A percentile compares a stretch with the other conserved stretches of the same genome.
Evolutionary conservation across 345 rosid genomes (phyloP).

Genomic region (Viola odorata): DNA sequence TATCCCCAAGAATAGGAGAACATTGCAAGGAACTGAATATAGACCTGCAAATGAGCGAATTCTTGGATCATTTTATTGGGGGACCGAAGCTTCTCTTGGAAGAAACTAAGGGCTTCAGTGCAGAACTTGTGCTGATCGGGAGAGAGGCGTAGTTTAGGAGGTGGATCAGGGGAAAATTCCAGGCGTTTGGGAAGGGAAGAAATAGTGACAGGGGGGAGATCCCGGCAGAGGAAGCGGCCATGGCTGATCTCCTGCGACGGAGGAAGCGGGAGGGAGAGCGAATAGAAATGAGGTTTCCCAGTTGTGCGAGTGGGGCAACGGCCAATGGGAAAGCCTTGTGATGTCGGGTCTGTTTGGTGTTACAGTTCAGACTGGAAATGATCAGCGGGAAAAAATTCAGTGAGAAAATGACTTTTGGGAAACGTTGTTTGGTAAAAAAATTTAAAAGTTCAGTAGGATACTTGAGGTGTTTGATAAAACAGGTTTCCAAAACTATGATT

Average conservation of each 20-base stretch:
- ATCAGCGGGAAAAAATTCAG: too few relatives aligned
- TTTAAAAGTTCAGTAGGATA: too few relatives aligned
- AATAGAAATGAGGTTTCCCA: conserved; percentile 52
- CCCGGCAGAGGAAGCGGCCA: conserved; percentile 40
- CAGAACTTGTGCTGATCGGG: conserved; percentile 58
- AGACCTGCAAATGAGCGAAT: conserved; percentile 59
- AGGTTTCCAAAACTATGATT: too few relatives aligned
- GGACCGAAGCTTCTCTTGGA: conserved; percentile 38
- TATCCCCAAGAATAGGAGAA: too few relatives aligned
- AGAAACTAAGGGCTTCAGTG: conserved; percentile 47
- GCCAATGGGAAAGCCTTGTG: neutral
- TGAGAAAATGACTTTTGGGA: too few relatives aligned
- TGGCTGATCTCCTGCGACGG: conserved; percentile 37
- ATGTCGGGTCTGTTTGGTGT: too few relatives aligned
- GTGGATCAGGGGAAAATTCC: conserved; percentile 45
- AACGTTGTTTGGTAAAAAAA: too few relatives aligned
- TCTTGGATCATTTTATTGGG: conserved; percentile 46
- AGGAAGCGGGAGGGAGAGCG: conserved; percentile 21
- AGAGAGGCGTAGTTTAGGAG: conserved; percentile 45
- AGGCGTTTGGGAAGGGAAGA: conserved; percentile 16
- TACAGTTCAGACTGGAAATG: too few relatives aligned
- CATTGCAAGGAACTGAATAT: neutral
- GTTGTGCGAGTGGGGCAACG: conserved; percentile 16
- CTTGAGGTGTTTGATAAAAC: too few relatives aligned
- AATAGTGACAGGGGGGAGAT: conserved; percentile 4